Base-by-base conservation (phyloP, 225 moss, liverwort and hornwort species). In the Pleurozium schreberi region DNA sequence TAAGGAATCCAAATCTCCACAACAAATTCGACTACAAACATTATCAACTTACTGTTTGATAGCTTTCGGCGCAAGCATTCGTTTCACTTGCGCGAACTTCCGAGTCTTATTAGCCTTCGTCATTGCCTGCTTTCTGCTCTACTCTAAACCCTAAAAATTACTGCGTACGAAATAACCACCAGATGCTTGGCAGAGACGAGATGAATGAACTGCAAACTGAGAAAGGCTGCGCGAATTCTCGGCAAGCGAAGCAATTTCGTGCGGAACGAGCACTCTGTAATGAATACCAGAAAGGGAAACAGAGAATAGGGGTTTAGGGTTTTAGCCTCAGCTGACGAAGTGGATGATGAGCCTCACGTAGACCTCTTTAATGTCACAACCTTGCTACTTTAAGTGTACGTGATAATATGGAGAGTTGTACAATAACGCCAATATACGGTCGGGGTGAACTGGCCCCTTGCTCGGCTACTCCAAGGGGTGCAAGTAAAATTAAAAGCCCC, bases 51-150 rank as follows among this genome's bases (percentile, higher is more conserved):
- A 97, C 98, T 92, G 94, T 74, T 97, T 92, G 36, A 97, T 93
- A 42, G 97, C 95, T 89, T 96, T 97, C 22, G 98, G 95, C 82
- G 98, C 95, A 55, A 97, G 89, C 95, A 98, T 93, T 40, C 97
- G 96, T 73, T 98, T 98, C 80, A 97, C 93, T 91, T 95, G 95
- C 71, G 98, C 98, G 85, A 98, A 98, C 91, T 97, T 97, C 68
- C 95, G 93, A 21, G 96, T 95, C 91, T 97, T 98, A 18, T 92
- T 95, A 12, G 95, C 94, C 87, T 97, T 98, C 79, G 97, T 95
- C 97, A 98, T 98, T 59, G 73, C 52, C 90, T 90, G 88, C 88
- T 90, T 87, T 84, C 61, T 26, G 34, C 75, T 81, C 6, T 19
- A 40, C 55, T 31, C 71, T 47, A 62, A 88, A 34, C 62, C 86